Conservation (phyloP, 768 basidiomycete genomes). For the Suillus fuscotomentosus region DNA sequence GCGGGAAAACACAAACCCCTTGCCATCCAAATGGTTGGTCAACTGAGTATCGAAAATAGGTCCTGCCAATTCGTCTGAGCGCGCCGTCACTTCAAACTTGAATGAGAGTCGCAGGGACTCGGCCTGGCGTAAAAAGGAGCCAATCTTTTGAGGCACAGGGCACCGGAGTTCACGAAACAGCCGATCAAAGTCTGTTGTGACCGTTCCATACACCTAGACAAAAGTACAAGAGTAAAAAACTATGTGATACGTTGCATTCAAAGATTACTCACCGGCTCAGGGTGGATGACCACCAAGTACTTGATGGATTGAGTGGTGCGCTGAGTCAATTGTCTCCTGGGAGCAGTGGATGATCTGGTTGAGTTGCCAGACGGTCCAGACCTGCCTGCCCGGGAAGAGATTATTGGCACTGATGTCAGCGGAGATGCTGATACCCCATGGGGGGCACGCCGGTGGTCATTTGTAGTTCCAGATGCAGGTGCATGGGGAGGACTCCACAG, state of each 20-base stretch:
- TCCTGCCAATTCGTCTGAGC: background rate
- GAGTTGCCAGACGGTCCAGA: no score
- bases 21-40: background rate
- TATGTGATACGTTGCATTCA: background rate
- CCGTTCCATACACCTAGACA: background rate
- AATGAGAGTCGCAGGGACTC: background rate
- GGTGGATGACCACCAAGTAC: background rate
- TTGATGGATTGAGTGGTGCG: background rate
- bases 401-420: background rate
- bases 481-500: background rate
- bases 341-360: background rate
- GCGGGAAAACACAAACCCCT: background rate
- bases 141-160: background rate
- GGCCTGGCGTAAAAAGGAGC: background rate
- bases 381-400: background rate
- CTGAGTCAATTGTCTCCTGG: background rate
- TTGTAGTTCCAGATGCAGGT: background rate
- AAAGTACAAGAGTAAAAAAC: background rate
- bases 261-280: background rate
- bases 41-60: background rate
- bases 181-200: background rate
- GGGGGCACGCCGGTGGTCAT: background rate
- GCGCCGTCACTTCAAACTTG: background rate
- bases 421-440: background rate
- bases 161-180: background rate